Evolutionary conservation across 768 basidiomycete species (phyloP), one percentile per base, ranked within the genome.

Genomic region (Gloeophyllum trabeum): DNA sequence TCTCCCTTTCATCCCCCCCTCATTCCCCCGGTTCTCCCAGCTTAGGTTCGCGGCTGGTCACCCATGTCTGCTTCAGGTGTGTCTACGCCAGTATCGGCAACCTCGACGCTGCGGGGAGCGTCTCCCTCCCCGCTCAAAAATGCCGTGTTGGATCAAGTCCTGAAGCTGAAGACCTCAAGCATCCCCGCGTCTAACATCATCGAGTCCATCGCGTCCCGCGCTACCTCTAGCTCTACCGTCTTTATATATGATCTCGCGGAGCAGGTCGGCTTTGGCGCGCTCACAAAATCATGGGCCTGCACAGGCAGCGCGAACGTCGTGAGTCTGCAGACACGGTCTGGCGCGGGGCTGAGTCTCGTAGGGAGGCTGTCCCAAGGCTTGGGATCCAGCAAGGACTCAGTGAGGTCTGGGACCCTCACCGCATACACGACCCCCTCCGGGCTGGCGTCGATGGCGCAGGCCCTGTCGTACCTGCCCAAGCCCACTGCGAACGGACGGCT

Each of bases 371-470:
- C 82, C 5, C 81, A 86, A 53, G 81, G 85, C 26, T n/a, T n/a
- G n/a, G n/a, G n/a, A n/a, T 76, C 87, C 13, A 86, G 82, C 57
- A 70, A 70, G 49, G 80, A 86, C 47, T 70, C 73, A 3, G 66
- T 64, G 24, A 70, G 63, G 35, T 75, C 73, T 16, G 69, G 77
- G 13, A 60, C 81, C 32, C 61, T 90, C 41, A 85, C 86, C 1
- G 81, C 82, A 1, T 91, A 81, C 60, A 88, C 86, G 3, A 84
- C 91, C 0, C 82, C 89, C 0, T 66, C 64, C n/a, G 90, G 93
- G 2, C 69, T 98, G 35, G 77, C 82, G 5, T 67, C 78, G 45
- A 91, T 98, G 83, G 73, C 82, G 1, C 75, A 83, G 5, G 79
- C 85, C 3, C 73, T 99, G 41, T 57, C 71, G n/a, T 61, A 79